phyloP scores from a whole-genome alignment of 2,329 filamentous ascomycete species.

The Phialemoniopsis sp. region DNA sequence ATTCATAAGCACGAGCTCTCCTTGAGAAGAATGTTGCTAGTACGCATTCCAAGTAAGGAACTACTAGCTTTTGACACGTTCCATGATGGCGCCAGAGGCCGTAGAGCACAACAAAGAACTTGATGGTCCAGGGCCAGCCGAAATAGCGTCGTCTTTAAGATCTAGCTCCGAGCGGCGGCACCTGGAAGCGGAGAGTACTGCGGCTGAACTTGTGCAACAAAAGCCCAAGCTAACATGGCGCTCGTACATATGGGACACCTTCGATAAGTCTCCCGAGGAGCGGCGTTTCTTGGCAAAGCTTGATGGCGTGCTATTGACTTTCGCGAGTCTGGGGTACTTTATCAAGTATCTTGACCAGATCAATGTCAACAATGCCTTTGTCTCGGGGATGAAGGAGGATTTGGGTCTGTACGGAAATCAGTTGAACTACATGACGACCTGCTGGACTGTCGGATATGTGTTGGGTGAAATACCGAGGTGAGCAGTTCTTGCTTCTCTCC shows the following conservation, averaged over 20 bases:
- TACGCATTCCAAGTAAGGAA: too few species aligned
- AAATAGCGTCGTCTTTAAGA: background rate
- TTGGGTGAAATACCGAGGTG: slow-evolving; percentile 28
- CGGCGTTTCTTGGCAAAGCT: slow-evolving; percentile 25
- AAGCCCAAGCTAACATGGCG: slow-evolving; percentile 35
- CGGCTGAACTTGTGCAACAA: slow-evolving; percentile 13
- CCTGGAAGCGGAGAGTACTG: background rate
- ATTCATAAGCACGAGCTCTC: too few species aligned
- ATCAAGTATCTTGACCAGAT: slow-evolving; percentile 37
- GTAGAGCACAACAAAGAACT: too few species aligned
- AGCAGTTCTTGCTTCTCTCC: background rate
- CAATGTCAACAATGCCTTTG: slow-evolving; percentile 21
- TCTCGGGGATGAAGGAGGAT: slow-evolving; percentile 24
- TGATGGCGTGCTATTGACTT: slow-evolving; percentile 25
- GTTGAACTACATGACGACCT: slow-evolving; percentile 26
- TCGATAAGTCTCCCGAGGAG: slow-evolving; percentile 28
- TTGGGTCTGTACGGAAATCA: slow-evolving; percentile 26
- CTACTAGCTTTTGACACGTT: too few species aligned
- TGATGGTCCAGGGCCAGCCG: too few species aligned
- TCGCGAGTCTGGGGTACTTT: slow-evolving; percentile 36
- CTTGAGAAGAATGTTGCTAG: too few species aligned
- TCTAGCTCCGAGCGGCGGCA: background rate
- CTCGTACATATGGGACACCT: slow-evolving; percentile 44
- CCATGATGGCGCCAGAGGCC: too few species aligned
- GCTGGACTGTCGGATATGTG: slow-evolving; percentile 33